Evolutionary conservation across 2,329 filamentous ascomycete species (phyloP), one percentile per base, ranked within the genome.

Genomic region (Penicillium sp.): DNA sequence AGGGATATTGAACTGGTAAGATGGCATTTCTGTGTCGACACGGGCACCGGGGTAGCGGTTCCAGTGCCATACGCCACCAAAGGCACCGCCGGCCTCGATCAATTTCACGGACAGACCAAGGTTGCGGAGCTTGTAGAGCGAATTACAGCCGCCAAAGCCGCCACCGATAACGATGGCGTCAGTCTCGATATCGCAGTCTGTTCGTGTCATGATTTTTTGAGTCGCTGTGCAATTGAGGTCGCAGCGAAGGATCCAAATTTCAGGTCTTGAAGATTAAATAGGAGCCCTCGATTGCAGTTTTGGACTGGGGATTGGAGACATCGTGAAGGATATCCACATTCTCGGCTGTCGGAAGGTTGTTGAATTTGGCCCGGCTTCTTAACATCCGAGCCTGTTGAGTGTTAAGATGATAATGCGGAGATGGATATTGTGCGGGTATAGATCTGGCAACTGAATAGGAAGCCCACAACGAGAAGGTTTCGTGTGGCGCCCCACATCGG

Each of bases 1-100:
- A 2, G 82, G 81, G 64, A 79, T 80, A 2, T 77, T 81, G 57
- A 82, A 80, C 58, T 86, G 77, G 56, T 85, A 85, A 51, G 78
- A 74, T 0, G 81, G 81, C 9, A 81, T 77, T 49, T 82, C 78
- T 6, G 63, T 69, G 56, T 81, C 78, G 19, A 79, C 76, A 3
- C 76, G 68, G 1, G 76, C 75, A 0, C 78, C 78, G 1, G 78
- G 78, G 47, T 79, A 81, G 1, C 68, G 62, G 60, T 80, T 79
- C 71, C 73, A 78, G 54, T 75, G 71, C 79, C 79, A 81, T 9
- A 76, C 73, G 8, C 79, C 78, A 4, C 78, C 79, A 11, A 76
- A 66, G 27, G 67, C 71, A 6, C 56, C 39, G 3, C 71, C 78
- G 0, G 70, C 67, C 44, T 81, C 79, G 31, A 79, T 66, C 0